phyloP scores from a whole-genome alignment of 148 eudicot species.

The Chenopodium formosanum region DNA sequence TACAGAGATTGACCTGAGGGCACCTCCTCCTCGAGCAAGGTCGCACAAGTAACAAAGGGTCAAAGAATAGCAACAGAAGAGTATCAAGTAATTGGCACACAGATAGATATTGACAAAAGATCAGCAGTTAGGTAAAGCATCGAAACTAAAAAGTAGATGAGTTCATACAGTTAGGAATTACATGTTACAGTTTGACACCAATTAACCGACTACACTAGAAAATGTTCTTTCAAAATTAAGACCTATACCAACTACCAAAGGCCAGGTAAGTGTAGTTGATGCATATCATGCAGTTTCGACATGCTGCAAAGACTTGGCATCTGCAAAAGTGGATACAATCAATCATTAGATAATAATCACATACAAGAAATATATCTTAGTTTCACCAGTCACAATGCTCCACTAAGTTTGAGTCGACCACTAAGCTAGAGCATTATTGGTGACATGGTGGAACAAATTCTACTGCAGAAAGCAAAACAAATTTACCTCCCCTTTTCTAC shows the following conservation, averaged over 20 bases:
- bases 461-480: not conserved
- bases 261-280: not conserved
- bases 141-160: not conserved
- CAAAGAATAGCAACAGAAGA: not conserved
- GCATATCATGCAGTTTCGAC: not conserved
- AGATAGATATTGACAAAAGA: not conserved
- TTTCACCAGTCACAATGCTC: not conserved
- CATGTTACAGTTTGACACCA: not conserved
- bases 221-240: not conserved
- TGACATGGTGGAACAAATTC: not conserved
- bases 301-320: not conserved
- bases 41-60: not conserved
- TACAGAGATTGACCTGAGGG: too few relatives aligned
- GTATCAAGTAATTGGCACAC: not conserved
- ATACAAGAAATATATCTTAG: not conserved
- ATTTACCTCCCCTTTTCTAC: slow-evolving; percentile 14
- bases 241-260: slow-evolving; percentile 4
- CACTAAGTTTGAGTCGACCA: not conserved
- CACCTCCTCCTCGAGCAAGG: too few relatives aligned
- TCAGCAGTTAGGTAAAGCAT: not conserved
- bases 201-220: not conserved
- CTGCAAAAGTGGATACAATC: not conserved
- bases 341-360: not conserved
- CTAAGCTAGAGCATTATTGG: not conserved
- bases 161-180: not conserved